Base-by-base conservation (phyloP, 352 stramenopile species). In the Globisporangium megalacanthum region DNA sequence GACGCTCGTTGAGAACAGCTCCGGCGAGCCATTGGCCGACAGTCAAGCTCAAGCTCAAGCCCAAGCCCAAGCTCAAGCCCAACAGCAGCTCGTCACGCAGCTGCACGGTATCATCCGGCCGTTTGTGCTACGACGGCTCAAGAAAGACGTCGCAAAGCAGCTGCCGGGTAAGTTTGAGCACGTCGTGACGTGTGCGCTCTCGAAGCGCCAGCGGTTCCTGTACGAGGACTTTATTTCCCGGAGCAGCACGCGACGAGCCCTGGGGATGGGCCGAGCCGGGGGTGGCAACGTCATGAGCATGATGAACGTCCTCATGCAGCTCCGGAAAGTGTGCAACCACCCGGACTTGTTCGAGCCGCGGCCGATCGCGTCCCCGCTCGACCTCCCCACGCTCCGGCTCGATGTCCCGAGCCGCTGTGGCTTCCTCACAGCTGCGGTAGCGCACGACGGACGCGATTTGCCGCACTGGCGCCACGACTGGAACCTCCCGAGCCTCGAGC, bases 251-350 rank as follows among this genome's bases (percentile, higher is more conserved):
- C 75, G 96, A n/a, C 81, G 89, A 31, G 90, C 92, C 2, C 25
- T 29, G 1, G 25, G 25, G n/a, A 76, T 99, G 63, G 62, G 61
- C 25, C 80, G 82, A 9, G 88, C 90, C 41, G 96, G 33, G 15
- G 67, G 77, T 2, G 79, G 66, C 19, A 92, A 92, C 44, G 90
- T 93, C 61, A 97, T 99, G 92, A 97, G 95, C 65, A 99, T 99
- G 96, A 99, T 99, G 96, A 98, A 98, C 60, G 94, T 99, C 14
- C 77, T 99, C 8, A 99, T 99, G 97, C 96, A 99, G 67, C 77
- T 99, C 11, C 83, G 97, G 36, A 99, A 99, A 69, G 86, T 97
- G 14, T 97, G 89, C 70, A 99, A 99, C 64, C 97, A 99, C 64
- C 96, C 97, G n/a, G 97, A 99, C 72, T 76, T 99, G 39, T 99